These are phyloP conservation scores for Penicillium sp. DNA, from an alignment of 2,329 filamentous ascomycete genomes.

Conservation along the genomic window DNA sequence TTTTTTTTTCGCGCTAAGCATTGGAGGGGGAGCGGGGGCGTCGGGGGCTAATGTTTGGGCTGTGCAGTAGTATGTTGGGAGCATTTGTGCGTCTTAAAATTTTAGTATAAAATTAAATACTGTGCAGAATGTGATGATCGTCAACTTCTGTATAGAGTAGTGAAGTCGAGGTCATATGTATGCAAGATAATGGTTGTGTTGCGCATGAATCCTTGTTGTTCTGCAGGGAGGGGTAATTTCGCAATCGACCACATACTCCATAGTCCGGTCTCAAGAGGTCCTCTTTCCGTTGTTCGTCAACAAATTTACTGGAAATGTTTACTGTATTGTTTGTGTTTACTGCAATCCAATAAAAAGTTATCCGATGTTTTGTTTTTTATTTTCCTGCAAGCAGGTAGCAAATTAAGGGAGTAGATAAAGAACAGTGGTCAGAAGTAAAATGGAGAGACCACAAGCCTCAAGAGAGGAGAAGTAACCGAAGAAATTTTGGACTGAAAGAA, in stretches of 20 bases:
- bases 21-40: constrained; percentile 19
- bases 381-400: constrained; percentile 14
- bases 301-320: not conserved
- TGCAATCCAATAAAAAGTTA: not conserved
- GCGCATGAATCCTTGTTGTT: not conserved
- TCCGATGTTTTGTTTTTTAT: constrained; percentile 10
- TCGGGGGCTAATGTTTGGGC: constrained; percentile 15
- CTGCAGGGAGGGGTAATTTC: not conserved
- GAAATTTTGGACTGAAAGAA: constrained; percentile 20
- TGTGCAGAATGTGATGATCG: not conserved
- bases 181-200: not conserved
- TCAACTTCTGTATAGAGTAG: too few species aligned
- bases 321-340: not conserved
- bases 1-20: constrained; percentile 17
- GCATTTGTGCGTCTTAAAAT: not conserved
- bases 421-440: constrained; percentile 16
- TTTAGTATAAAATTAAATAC: not conserved
- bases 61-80: constrained; percentile 9
- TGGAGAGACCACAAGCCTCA: constrained; percentile 23
- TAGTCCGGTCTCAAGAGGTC: not conserved
- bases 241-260: not conserved
- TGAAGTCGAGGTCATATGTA: not conserved
- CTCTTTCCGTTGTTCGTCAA: too few species aligned
- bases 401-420: constrained; percentile 14
- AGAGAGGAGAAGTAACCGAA: constrained; percentile 22